phyloP scores from a whole-genome alignment of 2,329 filamentous ascomycete genomes.

The Sarocladium oryzae region DNA sequence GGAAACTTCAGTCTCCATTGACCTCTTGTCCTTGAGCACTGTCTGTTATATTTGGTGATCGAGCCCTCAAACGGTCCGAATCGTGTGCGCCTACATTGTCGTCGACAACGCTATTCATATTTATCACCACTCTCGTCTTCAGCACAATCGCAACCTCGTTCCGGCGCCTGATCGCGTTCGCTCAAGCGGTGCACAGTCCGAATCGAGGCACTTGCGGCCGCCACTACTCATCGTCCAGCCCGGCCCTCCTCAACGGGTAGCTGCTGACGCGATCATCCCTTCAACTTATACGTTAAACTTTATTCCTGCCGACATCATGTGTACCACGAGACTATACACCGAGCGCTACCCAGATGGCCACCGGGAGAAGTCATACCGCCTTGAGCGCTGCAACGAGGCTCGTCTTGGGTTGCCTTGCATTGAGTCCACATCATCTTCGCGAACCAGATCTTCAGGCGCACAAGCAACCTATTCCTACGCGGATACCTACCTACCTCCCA shows the following conservation, averaged over 20 bases:
- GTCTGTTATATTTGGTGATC: not conserved
- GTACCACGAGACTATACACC: constrained; percentile 40
- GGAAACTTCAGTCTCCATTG: not conserved
- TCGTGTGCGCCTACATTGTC: constrained; percentile 4
- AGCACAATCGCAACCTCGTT: not conserved
- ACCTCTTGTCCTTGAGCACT: not conserved
- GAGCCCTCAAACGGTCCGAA: not conserved
- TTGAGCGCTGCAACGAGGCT: constrained; percentile 31
- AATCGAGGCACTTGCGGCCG: not conserved
- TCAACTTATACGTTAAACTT: not conserved
- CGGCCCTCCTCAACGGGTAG: not conserved
- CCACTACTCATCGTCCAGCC: not conserved
- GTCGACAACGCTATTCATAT: not conserved
- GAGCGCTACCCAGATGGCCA: constrained; percentile 41
- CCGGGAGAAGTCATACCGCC: constrained; percentile 25
- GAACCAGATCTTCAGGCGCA: constrained; percentile 30
- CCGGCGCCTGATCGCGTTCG: not conserved
- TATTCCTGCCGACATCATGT: constrained; percentile 36
- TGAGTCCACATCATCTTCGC: constrained; percentile 31
- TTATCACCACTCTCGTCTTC: constrained; percentile 1
- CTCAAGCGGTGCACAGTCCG: not conserved
- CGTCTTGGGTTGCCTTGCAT: constrained; percentile 35
- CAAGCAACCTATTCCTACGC: constrained; percentile 18
- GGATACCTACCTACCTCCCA: constrained; percentile 32
- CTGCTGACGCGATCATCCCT: not conserved